Evolutionary conservation across 768 basidiomycete genomes (phyloP).

Genomic region (Coprinellus aureogranulatus): DNA sequence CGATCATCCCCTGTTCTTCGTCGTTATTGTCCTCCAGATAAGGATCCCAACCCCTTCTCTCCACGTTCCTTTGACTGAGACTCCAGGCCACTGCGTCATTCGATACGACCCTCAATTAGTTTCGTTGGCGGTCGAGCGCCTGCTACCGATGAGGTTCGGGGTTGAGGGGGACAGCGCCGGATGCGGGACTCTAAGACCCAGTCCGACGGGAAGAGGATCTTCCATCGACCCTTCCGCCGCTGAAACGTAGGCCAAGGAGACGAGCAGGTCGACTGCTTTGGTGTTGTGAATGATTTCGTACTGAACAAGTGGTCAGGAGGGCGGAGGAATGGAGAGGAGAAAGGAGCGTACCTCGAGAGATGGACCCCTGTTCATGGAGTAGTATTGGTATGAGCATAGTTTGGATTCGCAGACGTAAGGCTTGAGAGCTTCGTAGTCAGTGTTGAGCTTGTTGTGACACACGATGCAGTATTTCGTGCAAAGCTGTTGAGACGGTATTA

Average conservation of each 20-base stretch:
- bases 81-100: too few species aligned
- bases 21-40: too few species aligned
- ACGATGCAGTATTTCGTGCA: conserved; percentile 72
- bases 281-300: conserved; percentile 70
- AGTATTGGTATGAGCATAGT: conserved; percentile 71
- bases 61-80: too few species aligned
- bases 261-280: conserved; percentile 62
- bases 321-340: neutral
- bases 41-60: too few species aligned
- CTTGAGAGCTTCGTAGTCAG: conserved; percentile 59
- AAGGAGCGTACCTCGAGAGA: conserved; percentile 55
- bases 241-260: conserved; percentile 59
- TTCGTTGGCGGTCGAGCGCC: too few species aligned
- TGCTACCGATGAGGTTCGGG: too few species aligned
- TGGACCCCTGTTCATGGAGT: conserved; percentile 59
- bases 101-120: too few species aligned
- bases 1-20: too few species aligned
- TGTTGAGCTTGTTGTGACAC: conserved; percentile 60
- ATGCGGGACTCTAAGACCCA: conserved; percentile 53
- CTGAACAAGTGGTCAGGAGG: conserved; percentile 27
- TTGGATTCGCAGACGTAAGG: conserved; percentile 70
- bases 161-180: conserved; percentile 23
- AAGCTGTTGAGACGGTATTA: conserved; percentile 35
- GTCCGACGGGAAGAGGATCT: conserved; percentile 58
- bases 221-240: conserved; percentile 53